phyloP scores from a whole-genome alignment of 371 early-diverging fungal species.

The Apophysomyces trapeziformis region DNA sequence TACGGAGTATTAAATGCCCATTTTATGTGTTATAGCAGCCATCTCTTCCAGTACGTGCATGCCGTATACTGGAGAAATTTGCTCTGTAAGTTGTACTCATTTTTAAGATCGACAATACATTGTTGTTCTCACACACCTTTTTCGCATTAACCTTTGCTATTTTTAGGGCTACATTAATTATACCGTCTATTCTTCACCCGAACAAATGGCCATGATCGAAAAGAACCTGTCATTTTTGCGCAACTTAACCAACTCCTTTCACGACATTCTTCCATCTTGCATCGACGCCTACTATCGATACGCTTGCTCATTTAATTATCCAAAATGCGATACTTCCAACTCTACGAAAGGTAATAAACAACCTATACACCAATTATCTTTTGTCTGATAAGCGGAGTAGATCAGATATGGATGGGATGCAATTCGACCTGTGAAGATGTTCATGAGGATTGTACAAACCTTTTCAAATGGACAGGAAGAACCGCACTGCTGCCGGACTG shows the following conservation, averaged over 20 bases:
- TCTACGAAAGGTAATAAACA: slow-evolving; percentile 7
- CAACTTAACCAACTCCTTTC: slow-evolving; percentile 15
- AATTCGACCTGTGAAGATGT: slow-evolving; percentile 50
- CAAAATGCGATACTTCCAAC: slow-evolving; percentile 32
- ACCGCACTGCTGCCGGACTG: slow-evolving; percentile 53
- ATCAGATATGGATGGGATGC: slow-evolving; percentile 45
- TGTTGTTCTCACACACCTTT: not conserved
- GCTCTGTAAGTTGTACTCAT: slow-evolving; percentile 15
- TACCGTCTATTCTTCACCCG: slow-evolving; percentile 30
- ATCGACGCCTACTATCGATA: slow-evolving; percentile 47
- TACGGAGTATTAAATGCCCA: not conserved
- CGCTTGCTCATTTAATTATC: slow-evolving; percentile 40
- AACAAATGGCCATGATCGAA: slow-evolving; percentile 29
- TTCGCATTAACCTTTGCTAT: not conserved
- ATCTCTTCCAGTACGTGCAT: slow-evolving; percentile 5
- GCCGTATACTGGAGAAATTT: slow-evolving; percentile 16
- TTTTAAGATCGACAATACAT: not conserved
- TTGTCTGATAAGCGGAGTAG: not conserved
- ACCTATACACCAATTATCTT: slow-evolving; percentile 6
- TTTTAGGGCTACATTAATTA: slow-evolving; percentile 41
- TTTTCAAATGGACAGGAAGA: slow-evolving; percentile 43
- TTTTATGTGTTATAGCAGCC: not conserved
- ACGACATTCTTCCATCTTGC: slow-evolving; percentile 34
- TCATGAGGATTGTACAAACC: slow-evolving; percentile 31
- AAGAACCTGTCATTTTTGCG: slow-evolving; percentile 19